Evolutionary conservation across 768 basidiomycete genomes (phyloP).

Genomic region (Auriscalpium microsporum): DNA sequence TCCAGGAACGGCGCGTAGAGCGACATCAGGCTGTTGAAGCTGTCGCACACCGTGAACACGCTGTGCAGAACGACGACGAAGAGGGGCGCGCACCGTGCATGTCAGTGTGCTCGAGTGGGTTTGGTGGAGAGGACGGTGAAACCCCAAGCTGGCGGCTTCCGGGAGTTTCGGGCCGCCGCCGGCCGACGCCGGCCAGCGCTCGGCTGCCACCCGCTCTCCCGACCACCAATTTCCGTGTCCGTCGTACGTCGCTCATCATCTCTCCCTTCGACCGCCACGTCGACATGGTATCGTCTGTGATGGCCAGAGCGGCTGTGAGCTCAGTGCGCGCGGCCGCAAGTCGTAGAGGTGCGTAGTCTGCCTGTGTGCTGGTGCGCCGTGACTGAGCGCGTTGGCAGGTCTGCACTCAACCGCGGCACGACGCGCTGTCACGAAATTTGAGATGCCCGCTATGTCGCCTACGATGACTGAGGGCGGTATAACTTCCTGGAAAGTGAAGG

Average conservation of each 20-base stretch:
- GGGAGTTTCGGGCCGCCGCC: neutral
- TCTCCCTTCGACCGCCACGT: neutral
- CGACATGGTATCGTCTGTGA: neutral
- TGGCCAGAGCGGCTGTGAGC: slow-evolving; percentile 7
- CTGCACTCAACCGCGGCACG: slow-evolving; percentile 45
- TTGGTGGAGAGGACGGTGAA: too few species aligned
- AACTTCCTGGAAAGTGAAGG: slow-evolving; percentile 81
- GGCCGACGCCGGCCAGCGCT: neutral
- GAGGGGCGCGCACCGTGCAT: too few species aligned
- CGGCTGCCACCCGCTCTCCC: neutral
- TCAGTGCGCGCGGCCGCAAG: slow-evolving; percentile 8
- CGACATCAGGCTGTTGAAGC: neutral
- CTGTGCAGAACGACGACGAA: neutral
- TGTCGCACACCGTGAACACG: neutral
- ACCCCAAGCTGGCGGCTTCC: neutral
- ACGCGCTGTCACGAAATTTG: slow-evolving; percentile 61
- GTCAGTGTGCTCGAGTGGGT: too few species aligned
- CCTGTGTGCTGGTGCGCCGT: neutral
- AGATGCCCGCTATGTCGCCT: slow-evolving; percentile 97
- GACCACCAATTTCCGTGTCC: neutral
- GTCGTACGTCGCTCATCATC: neutral
- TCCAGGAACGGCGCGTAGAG: neutral
- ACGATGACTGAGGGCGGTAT: slow-evolving; percentile 96
- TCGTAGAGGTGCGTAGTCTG: slow-evolving; percentile 13
- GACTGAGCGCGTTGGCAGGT: slow-evolving; percentile 25